Evolutionary conservation across 108 stramenopile species (phyloP), one percentile per base, ranked within the genome.

Genomic region (Tribonema minus): DNA sequence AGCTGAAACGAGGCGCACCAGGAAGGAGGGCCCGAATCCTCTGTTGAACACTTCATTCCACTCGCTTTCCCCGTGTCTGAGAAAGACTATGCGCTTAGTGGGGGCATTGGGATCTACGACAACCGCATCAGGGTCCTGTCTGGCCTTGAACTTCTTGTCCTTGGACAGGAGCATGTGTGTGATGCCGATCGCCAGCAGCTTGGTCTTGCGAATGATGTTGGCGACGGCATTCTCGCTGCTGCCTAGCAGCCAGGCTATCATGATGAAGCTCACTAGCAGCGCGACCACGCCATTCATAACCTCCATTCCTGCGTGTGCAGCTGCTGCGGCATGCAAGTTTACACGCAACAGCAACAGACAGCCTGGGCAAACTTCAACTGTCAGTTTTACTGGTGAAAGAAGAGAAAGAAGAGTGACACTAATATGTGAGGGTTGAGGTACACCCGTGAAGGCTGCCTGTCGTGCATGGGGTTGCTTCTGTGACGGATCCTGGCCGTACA

Each of bases 1-100:
- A 27, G 76, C 67, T 3, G 26, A 38, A 29, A 60, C 29, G 33
- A 78, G 67, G 5, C 76, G 67, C 30, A 78, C 67, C 41, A 78
- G 58, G 67, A 78, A 78, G 39, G 54, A 54, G 34, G 65, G 76
- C 9, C 76, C 76, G 27, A 60, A 78, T 33, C 76, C 76, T 41
- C 76, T 66, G 32, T 78, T 78, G 46, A 78, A 78, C 0, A 78
- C 76, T 58, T 85, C 72, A 26, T 85, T 85, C 84, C 84, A 85
- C 36, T 85, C 84, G 12, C 82, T 82, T 36, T 85, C 84, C 9
- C 82, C 84, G n/a, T 85, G 84, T 30, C 84, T 58, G 12, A 85
- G n/a, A 35, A 85, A 85, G 27, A 85, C 70, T 3, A 85, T 80
- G 30, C 81, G 80, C 77, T 83, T 82, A 35, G 81, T 38, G 7